These are phyloP conservation scores for Fagus sylvatica DNA, from an alignment of 306 rosid genomes.

Conservation along the genomic window DNA sequence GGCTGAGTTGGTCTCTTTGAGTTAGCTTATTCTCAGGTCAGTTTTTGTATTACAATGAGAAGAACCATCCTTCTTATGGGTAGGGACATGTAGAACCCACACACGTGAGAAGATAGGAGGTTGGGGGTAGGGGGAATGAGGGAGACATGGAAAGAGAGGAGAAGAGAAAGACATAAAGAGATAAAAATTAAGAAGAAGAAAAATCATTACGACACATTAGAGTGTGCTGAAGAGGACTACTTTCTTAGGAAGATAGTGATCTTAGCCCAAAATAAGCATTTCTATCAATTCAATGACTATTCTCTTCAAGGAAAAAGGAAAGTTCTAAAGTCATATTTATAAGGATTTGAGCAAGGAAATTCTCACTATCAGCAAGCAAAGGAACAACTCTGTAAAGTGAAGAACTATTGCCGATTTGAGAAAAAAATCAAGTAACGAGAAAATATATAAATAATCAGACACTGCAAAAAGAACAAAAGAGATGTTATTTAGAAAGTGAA, in stretches of 20 bases:
- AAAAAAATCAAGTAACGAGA: background rate
- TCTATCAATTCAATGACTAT: background rate
- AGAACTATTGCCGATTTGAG: background rate
- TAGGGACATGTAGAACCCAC: too few relatives aligned
- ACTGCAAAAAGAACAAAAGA: background rate
- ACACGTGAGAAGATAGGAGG: too few relatives aligned
- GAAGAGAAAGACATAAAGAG: background rate
- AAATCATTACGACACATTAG: background rate
- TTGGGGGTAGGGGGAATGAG: too few relatives aligned
- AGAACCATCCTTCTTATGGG: too few relatives aligned
- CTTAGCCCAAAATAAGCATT: background rate
- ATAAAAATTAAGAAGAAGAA: background rate
- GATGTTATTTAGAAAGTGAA: background rate
- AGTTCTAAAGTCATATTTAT: too few relatives aligned
- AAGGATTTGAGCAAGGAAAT: background rate
- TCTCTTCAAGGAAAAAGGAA: too few relatives aligned
- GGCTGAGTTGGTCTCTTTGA: background rate
- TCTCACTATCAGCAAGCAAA: background rate
- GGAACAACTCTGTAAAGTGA: background rate
- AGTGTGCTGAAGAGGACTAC: background rate
- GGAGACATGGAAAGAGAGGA: background rate
- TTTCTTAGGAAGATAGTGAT: background rate
- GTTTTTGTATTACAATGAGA: background rate
- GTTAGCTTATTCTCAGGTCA: background rate
- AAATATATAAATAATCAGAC: background rate